Percentiles rank a stretch among this genome's conserved stretches.
These are phyloP conservation scores for Saturnispora mendoncae DNA, from an alignment of 805 yeast genomes.

Conservation along the genomic window DNA sequence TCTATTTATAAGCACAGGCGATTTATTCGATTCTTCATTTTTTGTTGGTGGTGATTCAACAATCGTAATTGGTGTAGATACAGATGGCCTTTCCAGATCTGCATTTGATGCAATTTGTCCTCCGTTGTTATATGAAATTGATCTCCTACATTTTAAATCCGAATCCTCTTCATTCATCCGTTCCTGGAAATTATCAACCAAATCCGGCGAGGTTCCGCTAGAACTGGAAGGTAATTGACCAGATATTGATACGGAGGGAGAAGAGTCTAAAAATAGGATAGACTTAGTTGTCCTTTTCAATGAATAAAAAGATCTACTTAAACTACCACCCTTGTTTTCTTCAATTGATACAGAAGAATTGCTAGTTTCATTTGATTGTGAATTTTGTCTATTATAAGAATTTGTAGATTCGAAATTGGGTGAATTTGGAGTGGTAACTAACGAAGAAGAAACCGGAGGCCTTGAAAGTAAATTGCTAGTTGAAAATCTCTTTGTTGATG, in stretches of 20 bases:
- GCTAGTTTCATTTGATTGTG: constrained; percentile 1
- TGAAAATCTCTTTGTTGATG: constrained; percentile 6
- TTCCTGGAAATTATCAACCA: background rate
- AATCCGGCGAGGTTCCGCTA: background rate
- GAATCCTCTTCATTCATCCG: background rate
- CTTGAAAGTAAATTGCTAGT: background rate
- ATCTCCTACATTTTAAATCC: background rate
- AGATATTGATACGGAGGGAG: background rate
- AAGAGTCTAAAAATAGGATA: constrained; percentile 12
- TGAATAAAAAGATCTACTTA: constrained; percentile 11
- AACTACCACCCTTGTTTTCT: constrained; percentile 8
- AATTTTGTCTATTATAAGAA: background rate
- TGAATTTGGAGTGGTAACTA: background rate
- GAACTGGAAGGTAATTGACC: too few species aligned
- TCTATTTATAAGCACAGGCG: constrained; percentile 12
- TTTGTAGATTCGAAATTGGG: background rate
- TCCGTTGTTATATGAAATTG: background rate
- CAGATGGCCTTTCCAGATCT: too few species aligned
- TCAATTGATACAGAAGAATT: constrained; percentile 13
- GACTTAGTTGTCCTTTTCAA: constrained; percentile 13
- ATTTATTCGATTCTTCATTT: background rate
- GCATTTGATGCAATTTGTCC: background rate
- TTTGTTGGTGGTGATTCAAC: background rate
- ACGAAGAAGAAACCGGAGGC: background rate
- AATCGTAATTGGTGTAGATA: too few species aligned